Percentiles rank a stretch among this genome's conserved stretches.
Conservation (phyloP, 768 basidiomycete genomes). For the Hericium rajendrae region DNA sequence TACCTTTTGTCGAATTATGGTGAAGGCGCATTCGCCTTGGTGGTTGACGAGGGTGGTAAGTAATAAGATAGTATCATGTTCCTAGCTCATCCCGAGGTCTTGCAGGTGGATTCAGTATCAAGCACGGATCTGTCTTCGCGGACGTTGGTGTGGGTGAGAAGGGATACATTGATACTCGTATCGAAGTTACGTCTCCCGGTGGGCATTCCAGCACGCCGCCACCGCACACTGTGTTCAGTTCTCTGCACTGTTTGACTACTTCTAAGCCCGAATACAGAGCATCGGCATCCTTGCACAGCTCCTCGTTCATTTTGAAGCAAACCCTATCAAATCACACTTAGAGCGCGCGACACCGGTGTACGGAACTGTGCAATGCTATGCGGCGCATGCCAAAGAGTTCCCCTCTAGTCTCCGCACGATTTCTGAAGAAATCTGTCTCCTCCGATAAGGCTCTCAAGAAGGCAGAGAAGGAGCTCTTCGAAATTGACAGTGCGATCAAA, state of each 20-base stretch:
- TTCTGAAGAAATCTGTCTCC: constrained; percentile 18
- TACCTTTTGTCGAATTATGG: constrained; percentile 57
- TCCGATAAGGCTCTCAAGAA: constrained; percentile 24
- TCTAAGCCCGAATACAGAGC: constrained; percentile 16
- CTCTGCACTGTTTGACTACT: neutral
- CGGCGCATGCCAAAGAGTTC: constrained; percentile 31
- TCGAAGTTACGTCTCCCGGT: constrained; percentile 62
- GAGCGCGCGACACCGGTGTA: constrained; percentile 25
- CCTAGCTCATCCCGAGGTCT: neutral
- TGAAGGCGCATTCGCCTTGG: constrained; percentile 57
- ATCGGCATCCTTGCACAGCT: constrained; percentile 66
- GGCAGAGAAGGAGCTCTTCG: constrained; percentile 24
- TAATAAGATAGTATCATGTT: neutral
- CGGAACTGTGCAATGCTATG: constrained; percentile 31
- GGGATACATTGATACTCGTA: constrained; percentile 51
- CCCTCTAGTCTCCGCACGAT: constrained; percentile 20
- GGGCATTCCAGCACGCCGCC: constrained; percentile 87
- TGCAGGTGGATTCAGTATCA: constrained; percentile 39
- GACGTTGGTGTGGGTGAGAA: constrained; percentile 64
- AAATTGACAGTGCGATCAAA: constrained; percentile 17
- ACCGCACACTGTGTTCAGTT: constrained; percentile 47
- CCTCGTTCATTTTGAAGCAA: constrained; percentile 10
- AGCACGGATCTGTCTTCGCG: constrained; percentile 47
- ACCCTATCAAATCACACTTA: constrained; percentile 17
- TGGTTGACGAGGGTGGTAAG: constrained; percentile 84